A percentile compares a stretch with the other conserved stretches of the same genome.
Conservation (phyloP, 2,329 filamentous ascomycete species). For the Lecanicillium sp. region DNA sequence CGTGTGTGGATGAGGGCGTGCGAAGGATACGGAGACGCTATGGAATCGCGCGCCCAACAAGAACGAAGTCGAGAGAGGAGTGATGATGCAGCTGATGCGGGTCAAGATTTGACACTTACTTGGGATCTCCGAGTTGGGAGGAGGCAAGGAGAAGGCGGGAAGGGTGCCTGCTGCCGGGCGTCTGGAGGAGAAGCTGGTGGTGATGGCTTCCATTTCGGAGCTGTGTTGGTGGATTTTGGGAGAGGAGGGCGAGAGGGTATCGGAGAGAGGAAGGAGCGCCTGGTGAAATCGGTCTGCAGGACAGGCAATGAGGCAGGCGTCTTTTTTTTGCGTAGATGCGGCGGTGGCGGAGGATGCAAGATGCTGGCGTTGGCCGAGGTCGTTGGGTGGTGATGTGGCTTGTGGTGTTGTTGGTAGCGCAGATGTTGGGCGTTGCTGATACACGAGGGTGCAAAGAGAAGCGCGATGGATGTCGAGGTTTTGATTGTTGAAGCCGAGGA, state of each 20-base stretch:
- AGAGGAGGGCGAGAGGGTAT: background rate
- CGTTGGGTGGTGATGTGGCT: background rate
- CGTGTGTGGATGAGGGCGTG: too few relatives aligned
- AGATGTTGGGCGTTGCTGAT: background rate
- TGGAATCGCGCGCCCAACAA: too few relatives aligned
- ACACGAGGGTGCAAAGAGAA: background rate
- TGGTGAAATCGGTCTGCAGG: background rate
- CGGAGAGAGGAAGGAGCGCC: too few relatives aligned
- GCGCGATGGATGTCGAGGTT: background rate
- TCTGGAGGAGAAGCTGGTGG: constrained; percentile 29
- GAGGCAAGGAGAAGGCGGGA: constrained; percentile 31
- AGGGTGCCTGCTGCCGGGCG: constrained; percentile 28
- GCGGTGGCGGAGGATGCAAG: background rate
- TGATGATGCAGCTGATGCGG: too few relatives aligned
- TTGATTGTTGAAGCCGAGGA: background rate
- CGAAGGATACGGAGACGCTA: too few relatives aligned
- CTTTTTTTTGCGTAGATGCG: background rate
- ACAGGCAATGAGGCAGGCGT: background rate
- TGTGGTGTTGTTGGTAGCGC: background rate
- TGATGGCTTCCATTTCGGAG: constrained; percentile 24
- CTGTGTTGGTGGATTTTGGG: background rate
- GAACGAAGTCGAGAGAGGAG: too few relatives aligned
- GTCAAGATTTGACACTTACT: constrained; percentile 25
- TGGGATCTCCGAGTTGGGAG: constrained; percentile 31
- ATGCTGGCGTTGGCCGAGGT: background rate